Percentiles rank a stretch among this genome's conserved stretches.
Evolutionary conservation across 176 grass and related monocot genomes (phyloP).

Genomic region (Musa beccarii): DNA sequence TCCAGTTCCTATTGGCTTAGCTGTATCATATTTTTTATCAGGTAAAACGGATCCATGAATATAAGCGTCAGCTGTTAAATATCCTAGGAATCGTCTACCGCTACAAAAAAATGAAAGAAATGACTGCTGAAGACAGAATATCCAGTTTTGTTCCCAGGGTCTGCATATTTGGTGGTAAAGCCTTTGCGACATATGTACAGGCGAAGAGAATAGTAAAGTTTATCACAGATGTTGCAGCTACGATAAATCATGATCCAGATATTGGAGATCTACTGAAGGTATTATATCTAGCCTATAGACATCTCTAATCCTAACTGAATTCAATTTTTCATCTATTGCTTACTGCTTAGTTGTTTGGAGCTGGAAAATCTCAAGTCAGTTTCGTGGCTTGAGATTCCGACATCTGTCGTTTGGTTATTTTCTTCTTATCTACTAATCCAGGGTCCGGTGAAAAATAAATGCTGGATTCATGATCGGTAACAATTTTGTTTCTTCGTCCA

Average conservation of each 20-base stretch:
- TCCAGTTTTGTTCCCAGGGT: constrained; percentile 77
- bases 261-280: constrained; percentile 98
- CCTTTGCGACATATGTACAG: constrained; percentile 95
- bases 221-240: constrained; percentile 82
- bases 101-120: constrained; percentile 99
- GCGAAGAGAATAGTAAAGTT: constrained; percentile 98
- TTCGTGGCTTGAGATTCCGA: too few species aligned
- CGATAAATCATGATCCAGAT: constrained; percentile 86
- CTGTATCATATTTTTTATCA: constrained; percentile 31
- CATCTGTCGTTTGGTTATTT: too few species aligned
- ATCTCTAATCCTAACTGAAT: neutral
- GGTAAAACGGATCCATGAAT: constrained; percentile 99
- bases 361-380: neutral
- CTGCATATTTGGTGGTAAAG: constrained; percentile 98
- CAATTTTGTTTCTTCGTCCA: constrained; percentile 40
- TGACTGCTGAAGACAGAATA: constrained; percentile 59
- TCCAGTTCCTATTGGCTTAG: neutral
- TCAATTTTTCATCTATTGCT: neutral
- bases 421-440: too few species aligned
- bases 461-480: constrained; percentile 7
- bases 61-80: constrained; percentile 88
- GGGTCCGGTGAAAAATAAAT: neutral
- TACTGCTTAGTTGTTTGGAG: neutral
- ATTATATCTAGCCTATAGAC: neutral
- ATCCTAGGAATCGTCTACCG: constrained; percentile 96